phyloP scores from a whole-genome alignment of 495 filamentous ascomycete species.

The Staphylotrichum tortipilum region DNA sequence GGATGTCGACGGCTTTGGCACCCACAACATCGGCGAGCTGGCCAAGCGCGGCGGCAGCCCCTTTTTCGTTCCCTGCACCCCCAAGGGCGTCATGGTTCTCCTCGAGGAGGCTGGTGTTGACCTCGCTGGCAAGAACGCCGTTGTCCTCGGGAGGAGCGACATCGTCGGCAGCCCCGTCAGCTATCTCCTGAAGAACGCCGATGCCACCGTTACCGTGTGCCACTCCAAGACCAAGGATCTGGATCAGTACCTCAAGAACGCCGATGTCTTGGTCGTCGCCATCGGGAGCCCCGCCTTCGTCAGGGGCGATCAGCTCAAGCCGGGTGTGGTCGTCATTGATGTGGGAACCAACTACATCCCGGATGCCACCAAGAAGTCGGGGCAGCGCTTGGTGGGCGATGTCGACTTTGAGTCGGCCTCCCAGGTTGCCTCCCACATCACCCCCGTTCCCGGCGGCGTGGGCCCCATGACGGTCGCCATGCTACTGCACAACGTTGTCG shows the following conservation, averaged over 20 bases:
- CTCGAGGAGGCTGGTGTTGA: constrained; percentile 76
- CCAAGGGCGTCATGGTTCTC: constrained; percentile 92
- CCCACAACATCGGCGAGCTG: constrained; percentile 86
- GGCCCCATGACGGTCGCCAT: constrained; percentile 98
- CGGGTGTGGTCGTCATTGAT: constrained; percentile 89
- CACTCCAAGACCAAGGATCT: constrained; percentile 79
- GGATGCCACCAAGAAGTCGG: constrained; percentile 91
- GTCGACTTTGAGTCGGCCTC: constrained; percentile 84
- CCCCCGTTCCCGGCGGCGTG: constrained; percentile 92
- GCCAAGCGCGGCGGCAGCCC: constrained; percentile 87
- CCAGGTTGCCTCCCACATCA: constrained; percentile 88
- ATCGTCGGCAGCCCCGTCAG: constrained; percentile 96
- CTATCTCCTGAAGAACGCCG: constrained; percentile 85
- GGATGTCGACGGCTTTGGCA: constrained; percentile 96
- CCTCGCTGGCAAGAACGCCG: constrained; percentile 80
- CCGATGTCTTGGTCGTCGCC: constrained; percentile 84
- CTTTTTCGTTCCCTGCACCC: constrained; percentile 87
- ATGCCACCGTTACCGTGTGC: constrained; percentile 94
- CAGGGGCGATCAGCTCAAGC: constrained; percentile 92
- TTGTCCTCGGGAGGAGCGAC: constrained; percentile 89
- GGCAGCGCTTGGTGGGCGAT: constrained; percentile 87
- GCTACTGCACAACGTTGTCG: constrained; percentile 88
- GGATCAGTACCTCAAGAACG: constrained; percentile 62
- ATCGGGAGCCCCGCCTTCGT: constrained; percentile 83
- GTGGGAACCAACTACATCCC: constrained; percentile 95